These are phyloP conservation scores for Boletus insuetus DNA, from an alignment of 768 basidiomycete species.

Conservation along the genomic window DNA sequence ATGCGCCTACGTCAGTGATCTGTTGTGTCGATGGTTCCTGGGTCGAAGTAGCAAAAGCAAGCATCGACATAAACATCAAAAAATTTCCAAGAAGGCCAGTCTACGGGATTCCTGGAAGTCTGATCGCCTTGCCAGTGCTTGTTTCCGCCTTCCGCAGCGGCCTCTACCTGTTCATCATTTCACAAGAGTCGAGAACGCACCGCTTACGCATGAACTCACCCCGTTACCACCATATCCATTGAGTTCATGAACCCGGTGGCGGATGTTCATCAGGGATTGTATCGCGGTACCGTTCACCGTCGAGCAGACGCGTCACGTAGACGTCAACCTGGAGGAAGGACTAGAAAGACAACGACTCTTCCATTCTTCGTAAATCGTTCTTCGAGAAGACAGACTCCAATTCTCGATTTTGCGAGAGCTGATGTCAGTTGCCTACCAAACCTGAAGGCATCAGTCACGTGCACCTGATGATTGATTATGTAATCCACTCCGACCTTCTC, in stretches of 20 bases:
- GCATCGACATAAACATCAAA: slow-evolving; percentile 21
- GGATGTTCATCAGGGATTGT: slow-evolving; percentile 7
- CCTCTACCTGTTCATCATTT: background rate
- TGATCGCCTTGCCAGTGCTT: slow-evolving; percentile 10
- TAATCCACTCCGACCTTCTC: slow-evolving; percentile 1
- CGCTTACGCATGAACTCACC: background rate
- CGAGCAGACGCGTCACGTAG: slow-evolving; percentile 1
- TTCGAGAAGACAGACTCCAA: slow-evolving; percentile 18
- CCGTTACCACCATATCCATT: background rate
- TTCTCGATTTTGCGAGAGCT: slow-evolving; percentile 17
- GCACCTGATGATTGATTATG: no score
- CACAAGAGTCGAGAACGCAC: slow-evolving; percentile 1
- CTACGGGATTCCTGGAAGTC: slow-evolving; percentile 10
- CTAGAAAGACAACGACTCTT: slow-evolving; percentile 10
- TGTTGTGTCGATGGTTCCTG: slow-evolving; percentile 22
- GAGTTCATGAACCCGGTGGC: slow-evolving; percentile 17
- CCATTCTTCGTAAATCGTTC: slow-evolving; percentile 20
- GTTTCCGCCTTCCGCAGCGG: background rate
- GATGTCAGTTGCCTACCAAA: slow-evolving; percentile 7
- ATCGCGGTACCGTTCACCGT: background rate
- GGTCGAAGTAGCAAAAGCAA: slow-evolving; percentile 7
- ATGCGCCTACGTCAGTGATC: slow-evolving; percentile 9
- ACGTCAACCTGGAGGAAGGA: slow-evolving; percentile 5
- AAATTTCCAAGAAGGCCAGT: slow-evolving; percentile 10
- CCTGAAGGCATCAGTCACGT: no score